Base-by-base conservation (phyloP, 305 asterid genomes). In the Rubia tinctorum region DNA sequence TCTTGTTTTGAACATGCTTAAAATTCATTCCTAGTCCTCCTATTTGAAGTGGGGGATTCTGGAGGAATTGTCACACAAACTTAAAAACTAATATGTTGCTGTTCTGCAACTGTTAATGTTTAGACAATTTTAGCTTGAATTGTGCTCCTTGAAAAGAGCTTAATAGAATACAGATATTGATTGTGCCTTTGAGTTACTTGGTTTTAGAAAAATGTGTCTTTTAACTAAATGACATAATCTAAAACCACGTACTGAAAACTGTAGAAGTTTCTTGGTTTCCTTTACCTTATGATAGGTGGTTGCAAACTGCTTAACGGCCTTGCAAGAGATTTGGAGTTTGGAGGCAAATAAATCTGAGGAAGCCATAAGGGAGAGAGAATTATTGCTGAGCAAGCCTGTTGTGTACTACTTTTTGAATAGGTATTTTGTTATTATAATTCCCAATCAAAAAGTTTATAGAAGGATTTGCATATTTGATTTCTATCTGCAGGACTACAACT, bases 281-380 rank as follows among this genome's bases (percentile, higher is more conserved):
- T 69, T 18, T 69, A 56, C 15, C 53, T 42, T 68, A 69, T 63
- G 63, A 71, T 76, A 95, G 98, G 99, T 95, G 76, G 97, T 95
- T 68, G 95, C 98, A 30, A 93, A 93, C 85, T 95, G 96, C 86
- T 86, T 95, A 78, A 84, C 88, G 71, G 84, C 97, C 71, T 87
- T 95, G 73, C 97, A 93, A 85, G 99, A 91, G 87, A 93, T 95
- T 64, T 95, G 99, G 99, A 86, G 89, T 78, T 86, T 88, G 82
- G 98, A 95, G 85, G 97, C 97, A 82, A 85, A 86, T 76, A 85
- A 86, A 77, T 93, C 98, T 14, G 98, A 91, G 81, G 99, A 95
- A 80, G 95, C 94, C 45, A 84, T 92, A 56, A 86, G 89, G 86
- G 98, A 95, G 80, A 87, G 93, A 82, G 99, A 95, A 78, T 76